Evolutionary conservation across 2,329 filamentous ascomycete species (phyloP), one percentile per base, ranked within the genome.

Genomic region (Curvularia sp.): DNA sequence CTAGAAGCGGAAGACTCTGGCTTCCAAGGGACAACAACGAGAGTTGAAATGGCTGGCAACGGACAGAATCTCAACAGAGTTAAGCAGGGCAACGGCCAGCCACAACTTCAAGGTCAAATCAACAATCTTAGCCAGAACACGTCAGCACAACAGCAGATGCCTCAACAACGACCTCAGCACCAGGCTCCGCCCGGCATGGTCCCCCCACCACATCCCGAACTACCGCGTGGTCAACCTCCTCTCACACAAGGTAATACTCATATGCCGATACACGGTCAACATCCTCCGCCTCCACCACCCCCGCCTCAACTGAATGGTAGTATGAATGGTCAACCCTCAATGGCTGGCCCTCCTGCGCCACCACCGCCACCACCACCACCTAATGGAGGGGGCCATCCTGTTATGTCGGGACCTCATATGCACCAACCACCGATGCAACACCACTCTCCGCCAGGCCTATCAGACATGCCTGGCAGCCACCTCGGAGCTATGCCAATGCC

Each of bases 1-100:
- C 60, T 77, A 15, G 63, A 74, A 48, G 72, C 72, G 2, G 70
- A 69, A 21, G 55, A 65, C 5, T 68, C 68, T 34, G 61, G 63
- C 0, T 61, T 64, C 4, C 48, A 57, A 13, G 61, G 62, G 34
- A 34, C 42, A 12, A 66, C 59, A 21, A 5, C 39, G 30, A 39
- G 10, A 8, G 36, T 30, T 18, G 38, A 39, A 23, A 43, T 42
- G 19, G 21, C 41, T 10, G 19, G 48, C 19, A 45, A 54, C 18
- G 36, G 32, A 21, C 21, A 25, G 15, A 21, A 43, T 27, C 3
- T n/a, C 13, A 43, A 27, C 7, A 27, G 41, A 1, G 23, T 5
- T 12, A 43, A 21, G 12, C 45, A 48, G 10, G 8, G 3, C 45
- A 4, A 30, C 3, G 7, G 19, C 8, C 30, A 23, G 12, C 64